Evolutionary conservation across 306 rosid species (phyloP), one percentile per base, ranked within the genome.

Genomic region (Acacia confusa): DNA sequence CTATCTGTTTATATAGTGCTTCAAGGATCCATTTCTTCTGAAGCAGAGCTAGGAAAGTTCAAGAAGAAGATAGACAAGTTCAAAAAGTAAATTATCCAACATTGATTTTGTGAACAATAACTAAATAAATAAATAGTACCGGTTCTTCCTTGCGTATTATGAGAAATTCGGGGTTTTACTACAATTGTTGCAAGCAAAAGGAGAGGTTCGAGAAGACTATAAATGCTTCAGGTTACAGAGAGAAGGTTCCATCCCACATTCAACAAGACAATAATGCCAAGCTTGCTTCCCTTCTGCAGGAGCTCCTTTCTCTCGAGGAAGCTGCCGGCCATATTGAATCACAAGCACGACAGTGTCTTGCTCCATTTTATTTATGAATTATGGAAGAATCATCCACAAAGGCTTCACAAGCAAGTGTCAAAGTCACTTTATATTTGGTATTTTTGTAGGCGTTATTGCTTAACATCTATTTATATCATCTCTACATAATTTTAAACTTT

Each of bases 141-240:
- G 1, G 17, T 25, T 67, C 0, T 19, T 36, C 7, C 2, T 15
- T 28, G 40, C 17, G 22, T 22, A 30, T 68, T 68, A 4, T 78
- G 65, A 77, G 36, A 58, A n/a, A 52, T 36, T 41, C 41, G 64
- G 40, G 34, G 57, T 27, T 71, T 80, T 77, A 25, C 44, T 57
- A 1, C 10, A 3, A 65, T 41, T 45, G 4, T 13, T 84, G 76
- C 86, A 87, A 88, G 80, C 90, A 91, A 87, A 89, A 82, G 40
- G 98, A 89, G 52, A 95, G 79, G 87, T 75, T 92, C 22, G 87
- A 85, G 24, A 91, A 83, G 91, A 87, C 72, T 72, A 86, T 89
- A 77, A 88, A 78, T 58, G 90, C 87, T 34, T 45, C 89, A 28
- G 94, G 97, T n/a, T 95, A 95, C 88, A 88, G 76, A 81, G 95